Conservation (phyloP, 2,329 filamentous ascomycete genomes). For the Scleromitrula shiraiana region DNA sequence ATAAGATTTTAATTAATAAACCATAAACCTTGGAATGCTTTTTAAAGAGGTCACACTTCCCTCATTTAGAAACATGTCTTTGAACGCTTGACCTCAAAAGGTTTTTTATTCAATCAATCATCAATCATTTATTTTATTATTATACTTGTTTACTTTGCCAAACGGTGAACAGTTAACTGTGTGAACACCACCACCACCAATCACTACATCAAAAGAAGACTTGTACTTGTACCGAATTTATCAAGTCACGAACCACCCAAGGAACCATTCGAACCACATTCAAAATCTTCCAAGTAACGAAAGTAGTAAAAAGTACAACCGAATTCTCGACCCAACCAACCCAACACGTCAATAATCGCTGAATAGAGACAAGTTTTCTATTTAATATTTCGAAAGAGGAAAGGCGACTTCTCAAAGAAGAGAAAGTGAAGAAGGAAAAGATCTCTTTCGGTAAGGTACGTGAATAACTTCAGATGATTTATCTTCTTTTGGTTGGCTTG, state of each 20-base stretch:
- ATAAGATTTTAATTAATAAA: too few species aligned
- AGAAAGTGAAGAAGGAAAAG: too few species aligned
- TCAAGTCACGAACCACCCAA: neutral
- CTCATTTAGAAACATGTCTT: neutral
- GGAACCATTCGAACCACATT: neutral
- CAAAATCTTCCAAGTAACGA: too few species aligned
- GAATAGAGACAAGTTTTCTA: neutral
- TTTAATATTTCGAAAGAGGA: neutral
- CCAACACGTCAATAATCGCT: too few species aligned
- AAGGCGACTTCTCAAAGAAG: too few species aligned
- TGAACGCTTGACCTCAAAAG: slow-evolving; percentile 4
- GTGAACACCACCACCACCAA: too few species aligned
- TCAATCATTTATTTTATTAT: too few species aligned
- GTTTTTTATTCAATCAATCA: neutral
- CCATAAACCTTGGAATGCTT: too few species aligned
- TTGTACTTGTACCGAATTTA: too few species aligned
- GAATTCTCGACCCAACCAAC: neutral
- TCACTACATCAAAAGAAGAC: too few species aligned
- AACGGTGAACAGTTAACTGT: too few species aligned
- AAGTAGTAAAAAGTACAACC: neutral
- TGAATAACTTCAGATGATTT: neutral
- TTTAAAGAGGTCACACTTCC: slow-evolving; percentile 1
- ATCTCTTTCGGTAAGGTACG: slow-evolving; percentile 3
- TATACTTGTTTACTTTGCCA: too few species aligned
- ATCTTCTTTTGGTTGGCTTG: neutral